Evolutionary conservation across 2,329 filamentous ascomycete genomes (phyloP), one percentile per base, ranked within the genome.

Genomic region (Rutstroemia sp.): DNA sequence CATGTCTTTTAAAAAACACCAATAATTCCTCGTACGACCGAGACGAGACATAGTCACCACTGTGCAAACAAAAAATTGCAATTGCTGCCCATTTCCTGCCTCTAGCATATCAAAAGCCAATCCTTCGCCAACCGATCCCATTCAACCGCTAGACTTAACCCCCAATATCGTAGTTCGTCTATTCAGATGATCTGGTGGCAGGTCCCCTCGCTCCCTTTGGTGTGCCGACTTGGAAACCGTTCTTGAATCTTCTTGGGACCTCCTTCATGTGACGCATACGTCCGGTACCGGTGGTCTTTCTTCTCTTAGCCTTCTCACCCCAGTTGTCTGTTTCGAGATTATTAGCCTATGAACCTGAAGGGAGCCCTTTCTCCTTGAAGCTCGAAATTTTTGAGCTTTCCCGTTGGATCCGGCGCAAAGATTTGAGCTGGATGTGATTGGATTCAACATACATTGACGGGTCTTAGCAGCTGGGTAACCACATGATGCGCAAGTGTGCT

Each of bases 251-350:
- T 76, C 94, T 87, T 74, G 91, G 81, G 74, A 99, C 86, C 72
- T 82, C 83, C 84, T 95, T 95, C 75, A 99, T 84, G 81, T 92
- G 89, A 75, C 90, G 86, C 87, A 92, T 94, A 78, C 94, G 89
- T 77, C 94, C 94, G 73, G 90, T 92, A 72, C 94, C 94, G 75
- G 89, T 92, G 73, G 92, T 96, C 92, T 96, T 97, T 88, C 94
- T 95, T 78, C 94, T 84, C 90, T 97, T 97, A 72, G 92, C 92
- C 89, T 99, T 99, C 86, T 97, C 92, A 77, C 89, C 85, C 94
- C 94, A 99, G 89, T 99, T 96, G 87, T 87, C 92, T 97, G 74
- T 74, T 82, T 76, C 70, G 81, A 82, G 12, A 34, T 34, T 12
- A 70, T 82, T 82, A 71, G 86, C 84, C 81, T 85, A 34, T 34